Conservation (phyloP, 202 grass and related monocot species). For the Dendrocalamus latiflorus region DNA sequence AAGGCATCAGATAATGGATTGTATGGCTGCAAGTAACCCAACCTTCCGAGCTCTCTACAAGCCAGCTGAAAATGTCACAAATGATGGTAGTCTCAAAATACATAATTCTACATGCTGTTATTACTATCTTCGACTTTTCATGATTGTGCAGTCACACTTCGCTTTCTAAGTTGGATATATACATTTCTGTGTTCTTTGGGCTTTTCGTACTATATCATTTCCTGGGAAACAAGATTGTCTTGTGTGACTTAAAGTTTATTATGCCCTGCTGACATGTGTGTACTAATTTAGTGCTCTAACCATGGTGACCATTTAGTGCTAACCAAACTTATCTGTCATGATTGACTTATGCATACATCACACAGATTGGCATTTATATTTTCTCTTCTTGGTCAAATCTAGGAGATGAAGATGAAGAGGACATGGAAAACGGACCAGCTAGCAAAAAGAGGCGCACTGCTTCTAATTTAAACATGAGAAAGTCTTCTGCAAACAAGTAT, state of each 20-base stretch:
- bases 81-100: constrained; percentile 48
- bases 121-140: not conserved
- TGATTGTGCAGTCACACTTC: not conserved
- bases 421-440: constrained; percentile 59
- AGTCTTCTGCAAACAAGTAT: constrained; percentile 74
- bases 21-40: constrained; percentile 87
- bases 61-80: constrained; percentile 61
- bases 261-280: not conserved
- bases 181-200: not conserved
- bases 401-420: constrained; percentile 88
- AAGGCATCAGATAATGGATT: constrained; percentile 86
- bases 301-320: not conserved
- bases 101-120: not conserved
- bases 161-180: constrained; percentile 11
- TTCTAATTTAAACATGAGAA: constrained; percentile 58
- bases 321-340: not conserved
- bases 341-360: constrained; percentile 12
- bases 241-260: not conserved
- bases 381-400: constrained; percentile 23
- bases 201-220: not conserved
- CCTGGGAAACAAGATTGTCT: constrained; percentile 14
- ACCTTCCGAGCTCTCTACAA: constrained; percentile 71
- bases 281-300: constrained; percentile 23
- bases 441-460: constrained; percentile 72
- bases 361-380: constrained; percentile 12